phyloP scores from a whole-genome alignment of 345 rosid species.

The Nephelium lappaceum region DNA sequence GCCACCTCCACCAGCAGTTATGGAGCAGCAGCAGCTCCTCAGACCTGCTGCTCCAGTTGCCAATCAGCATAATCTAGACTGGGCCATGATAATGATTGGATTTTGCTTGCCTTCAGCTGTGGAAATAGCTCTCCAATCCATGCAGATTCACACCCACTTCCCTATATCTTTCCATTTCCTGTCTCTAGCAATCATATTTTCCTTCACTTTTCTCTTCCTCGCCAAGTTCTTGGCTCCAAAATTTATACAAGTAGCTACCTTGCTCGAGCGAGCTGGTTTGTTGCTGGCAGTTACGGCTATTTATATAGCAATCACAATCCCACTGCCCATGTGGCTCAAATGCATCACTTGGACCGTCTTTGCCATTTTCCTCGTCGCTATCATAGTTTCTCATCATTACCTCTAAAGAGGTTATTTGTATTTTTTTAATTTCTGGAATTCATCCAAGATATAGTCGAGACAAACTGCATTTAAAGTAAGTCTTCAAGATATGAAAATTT shows the following conservation, averaged over 20 bases:
- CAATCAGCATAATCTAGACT: neutral
- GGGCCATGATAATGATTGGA: conserved; percentile 7
- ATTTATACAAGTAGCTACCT: neutral
- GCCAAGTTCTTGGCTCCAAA: neutral
- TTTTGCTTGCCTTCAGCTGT: conserved; percentile 5
- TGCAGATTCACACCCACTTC: neutral
- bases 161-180: neutral
- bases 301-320: conserved; percentile 6
- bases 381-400: neutral
- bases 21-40: too few species aligned
- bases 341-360: neutral
- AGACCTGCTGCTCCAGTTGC: too few species aligned
- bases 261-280: neutral
- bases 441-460: too few species aligned
- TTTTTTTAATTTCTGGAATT: too few species aligned
- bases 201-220: neutral
- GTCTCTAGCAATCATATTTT: neutral
- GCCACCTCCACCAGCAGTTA: too few species aligned
- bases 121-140: conserved; percentile 6
- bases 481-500: too few species aligned
- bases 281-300: neutral
- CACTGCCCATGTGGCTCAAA: neutral
- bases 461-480: too few species aligned
- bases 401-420: too few species aligned
- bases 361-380: neutral